Base-by-base conservation (phyloP, 306 rosid species). In the Arachis stenosperma region DNA sequence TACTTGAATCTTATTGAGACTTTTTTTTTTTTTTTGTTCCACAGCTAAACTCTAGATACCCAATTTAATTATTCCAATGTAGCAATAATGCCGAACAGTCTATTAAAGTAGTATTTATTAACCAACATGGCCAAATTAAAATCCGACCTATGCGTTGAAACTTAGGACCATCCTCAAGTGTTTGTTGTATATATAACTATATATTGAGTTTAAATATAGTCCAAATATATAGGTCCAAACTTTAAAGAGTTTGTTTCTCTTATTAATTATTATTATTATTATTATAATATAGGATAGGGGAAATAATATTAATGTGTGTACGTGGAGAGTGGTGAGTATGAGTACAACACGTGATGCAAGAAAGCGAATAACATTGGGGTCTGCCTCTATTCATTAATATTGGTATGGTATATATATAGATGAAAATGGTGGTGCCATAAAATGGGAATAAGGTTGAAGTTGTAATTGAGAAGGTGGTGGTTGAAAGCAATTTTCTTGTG, bases 361-460 rank as follows among this genome's bases (percentile, higher is more conserved):
- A 56, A 6, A 27, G 8, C 42, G 54, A 9, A 27, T 15, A 17
- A 52, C 10, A 54, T 12, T 70, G 41, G 55, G 37, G 58, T 46
- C 27, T 41, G 58, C 68, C 37, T 67, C 53, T 12, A 39, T 50
- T 33, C 66, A 68, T 1, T 8, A 72, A 59, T 71, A 65, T 36
- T 42, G 27, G 27, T 22, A 54, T 30, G 64, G 56, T 36, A 60
- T 48, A 40, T 36, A 60, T 48, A 40, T 74, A n/a, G 70, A 27
- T 59, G 60, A 67, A 48, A 50, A 61, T 48, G 61, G 57, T 12
- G 46, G 59, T 42, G 62, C 46, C 65, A 40, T 12, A 50, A 15
- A 47, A 9, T 9, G 17, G 33, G 36, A n/a, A 57, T 42, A 36
- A 15, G 6, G 55, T 40, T 40, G 12, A 63, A 53, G 33, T 51